Percentiles rank a stretch among this genome's conserved stretches.
These are phyloP conservation scores for Fusarium sp. DNA, from an alignment of 2,329 filamentous ascomycete species.

Conservation along the genomic window DNA sequence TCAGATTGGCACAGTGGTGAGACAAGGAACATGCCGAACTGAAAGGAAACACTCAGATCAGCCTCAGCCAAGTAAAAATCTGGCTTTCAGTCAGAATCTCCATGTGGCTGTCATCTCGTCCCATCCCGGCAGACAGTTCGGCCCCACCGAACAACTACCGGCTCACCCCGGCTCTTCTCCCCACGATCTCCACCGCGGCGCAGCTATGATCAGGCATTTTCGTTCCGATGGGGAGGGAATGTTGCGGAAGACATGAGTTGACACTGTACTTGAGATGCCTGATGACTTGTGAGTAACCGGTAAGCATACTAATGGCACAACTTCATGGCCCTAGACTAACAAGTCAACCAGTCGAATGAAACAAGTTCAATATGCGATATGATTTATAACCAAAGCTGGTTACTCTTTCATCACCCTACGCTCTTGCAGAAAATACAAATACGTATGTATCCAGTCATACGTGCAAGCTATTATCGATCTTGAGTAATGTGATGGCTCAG, in stretches of 20 bases:
- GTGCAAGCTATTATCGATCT: not conserved
- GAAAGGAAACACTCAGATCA: not conserved
- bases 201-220: constrained; percentile 5
- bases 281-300: not conserved
- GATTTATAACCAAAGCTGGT: no score
- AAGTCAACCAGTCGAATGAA: not conserved
- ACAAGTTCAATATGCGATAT: not conserved
- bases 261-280: not conserved
- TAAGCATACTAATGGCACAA: not conserved
- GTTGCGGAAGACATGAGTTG: not conserved
- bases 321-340: not conserved
- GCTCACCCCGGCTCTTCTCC: constrained; percentile 10
- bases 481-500: not conserved
- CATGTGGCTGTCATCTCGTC: not conserved
- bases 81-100: not conserved
- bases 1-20: not conserved
- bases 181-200: constrained; percentile 14
- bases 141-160: constrained; percentile 28
- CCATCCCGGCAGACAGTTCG: constrained; percentile 11
- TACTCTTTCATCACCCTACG: no score
- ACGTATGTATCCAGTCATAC: not conserved
- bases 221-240: not conserved
- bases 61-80: not conserved
- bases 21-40: no score
- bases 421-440: not conserved